Base-by-base conservation (phyloP, 2,329 filamentous ascomycete species). In the Cryoendolithus antarcticus region DNA sequence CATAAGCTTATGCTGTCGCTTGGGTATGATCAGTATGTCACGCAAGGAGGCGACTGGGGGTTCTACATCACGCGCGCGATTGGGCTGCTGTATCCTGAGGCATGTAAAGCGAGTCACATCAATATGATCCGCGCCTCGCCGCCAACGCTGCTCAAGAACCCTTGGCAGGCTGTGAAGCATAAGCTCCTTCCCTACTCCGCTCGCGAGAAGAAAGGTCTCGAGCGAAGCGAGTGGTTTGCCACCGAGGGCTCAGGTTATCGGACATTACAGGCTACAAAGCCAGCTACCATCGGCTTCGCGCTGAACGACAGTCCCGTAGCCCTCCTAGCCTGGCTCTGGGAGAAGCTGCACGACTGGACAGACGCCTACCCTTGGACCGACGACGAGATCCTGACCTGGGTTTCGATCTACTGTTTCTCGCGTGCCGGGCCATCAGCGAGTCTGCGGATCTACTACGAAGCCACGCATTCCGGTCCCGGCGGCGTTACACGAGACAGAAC, bases 311-410 rank as follows among this genome's bases (percentile, higher is more conserved):
- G 72, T 5, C 84, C 83, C 0, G 72, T 83, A 0, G 80, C 72
- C 0, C 62, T 86, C 3, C 64, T 89, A 1, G 74, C 80, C 0
- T 91, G 84, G 84, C 77, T 89, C 28, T 82, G 82, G 48, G 84
- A 89, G 60, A 89, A 89, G 55, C 62, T 89, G 30, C 74, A 80
- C 48, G 77, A 82, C 49, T 89, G 82, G 83, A 77, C 77, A 0
- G 82, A 88, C 50, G 51, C 49, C 1, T 86, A 86, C 52, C 63
- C 71, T 0, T 88, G 82, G 82, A 80, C 74, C 0, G 77, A 85
- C 44, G 80, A 86, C 39, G 82, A 88, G 60, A 70, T 88, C 6
- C 61, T 84, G 19, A 83, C 77, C 0, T 89, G 82, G 83, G 61
- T 86, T 1, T 74, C 69, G 36, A 71, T 88, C 30, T 88, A 88